Conservation (phyloP, 495 filamentous ascomycete genomes). For the Patellaria atrata region DNA sequence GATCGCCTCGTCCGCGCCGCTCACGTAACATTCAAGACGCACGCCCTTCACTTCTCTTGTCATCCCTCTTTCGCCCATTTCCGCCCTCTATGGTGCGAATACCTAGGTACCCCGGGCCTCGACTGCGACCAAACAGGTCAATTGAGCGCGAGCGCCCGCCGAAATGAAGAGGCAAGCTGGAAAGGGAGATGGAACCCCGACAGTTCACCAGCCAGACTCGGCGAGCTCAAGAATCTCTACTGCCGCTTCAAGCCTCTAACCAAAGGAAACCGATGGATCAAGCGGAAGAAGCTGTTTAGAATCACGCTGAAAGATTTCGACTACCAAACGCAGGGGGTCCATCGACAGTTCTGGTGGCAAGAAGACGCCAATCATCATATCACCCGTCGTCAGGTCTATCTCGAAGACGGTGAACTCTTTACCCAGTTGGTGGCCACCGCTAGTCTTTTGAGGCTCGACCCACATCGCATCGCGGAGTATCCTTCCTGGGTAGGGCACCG, state of each 20-base stretch:
- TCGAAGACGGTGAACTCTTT: slow-evolving; percentile 56
- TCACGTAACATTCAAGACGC: slow-evolving; percentile 36
- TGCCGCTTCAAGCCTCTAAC: slow-evolving; percentile 38
- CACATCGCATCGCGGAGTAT: too few relatives aligned
- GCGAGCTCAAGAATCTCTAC: slow-evolving; percentile 33
- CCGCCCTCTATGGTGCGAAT: slow-evolving; percentile 54
- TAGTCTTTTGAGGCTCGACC: slow-evolving; percentile 53
- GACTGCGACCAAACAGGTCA: slow-evolving; percentile 9
- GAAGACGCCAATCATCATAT: slow-evolving; percentile 44
- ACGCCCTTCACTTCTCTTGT: slow-evolving; percentile 60
- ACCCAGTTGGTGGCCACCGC: slow-evolving; percentile 54
- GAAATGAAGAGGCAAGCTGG: slow-evolving; percentile 9
- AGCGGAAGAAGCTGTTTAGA: slow-evolving; percentile 29
- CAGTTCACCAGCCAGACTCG: slow-evolving; percentile 20
- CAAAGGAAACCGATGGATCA: slow-evolving; percentile 20
- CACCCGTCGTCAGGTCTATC: too few relatives aligned
- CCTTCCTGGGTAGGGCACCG: slow-evolving; percentile 41
- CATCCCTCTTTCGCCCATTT: slow-evolving; percentile 54
- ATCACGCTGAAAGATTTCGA: slow-evolving; percentile 25
- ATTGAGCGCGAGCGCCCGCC: background rate
- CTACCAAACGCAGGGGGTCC: slow-evolving; percentile 3
- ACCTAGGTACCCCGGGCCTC: slow-evolving; percentile 43
- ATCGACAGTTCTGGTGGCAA: slow-evolving; percentile 18
- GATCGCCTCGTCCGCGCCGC: slow-evolving; percentile 45
- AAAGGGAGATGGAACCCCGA: slow-evolving; percentile 1